Evolutionary conservation across 2,329 filamentous ascomycete genomes (phyloP), one percentile per base, ranked within the genome.

Genomic region (Phyllosticta citrichinensis): DNA sequence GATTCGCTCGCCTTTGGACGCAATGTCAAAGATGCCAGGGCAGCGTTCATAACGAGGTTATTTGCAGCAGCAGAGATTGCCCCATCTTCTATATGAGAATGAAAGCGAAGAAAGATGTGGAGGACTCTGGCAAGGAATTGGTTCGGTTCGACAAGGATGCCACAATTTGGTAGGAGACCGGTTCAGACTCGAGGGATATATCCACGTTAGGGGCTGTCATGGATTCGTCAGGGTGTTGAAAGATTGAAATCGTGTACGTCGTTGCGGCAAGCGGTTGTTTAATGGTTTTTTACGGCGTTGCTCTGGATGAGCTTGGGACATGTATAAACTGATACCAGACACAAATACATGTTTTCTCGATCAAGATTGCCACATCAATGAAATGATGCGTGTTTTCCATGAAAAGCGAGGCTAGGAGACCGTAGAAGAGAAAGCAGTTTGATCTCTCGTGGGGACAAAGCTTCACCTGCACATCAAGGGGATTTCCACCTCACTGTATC

Each of bases 81-180:
- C 94, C 94, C 0, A 99, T 99, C 70, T 99, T 99, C 75, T 99
- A 99, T 75, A 99, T 99, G 94, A 86, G 94, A 4, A 99, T 99
- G 94, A 99, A 99, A 81, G 93, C 93, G 33, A 96, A 97, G 83
- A 99, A 99, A 80, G 94, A 99, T 73, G 86, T 97, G 50, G 93
- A 97, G 74, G 94, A 99, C 77, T 87, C 87, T 1, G 91, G 92
- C 62, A 95, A 91, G 77, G 94, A 99, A 74, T 75, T 99, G 68
- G 83, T 83, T 67, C 81, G 94, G 68, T 99, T 99, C 75, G 94
- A 99, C 76, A 83, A 86, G 65, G 92, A 96, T 75, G 83, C 85
- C 68, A 87, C 88, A 61, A 83, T 89, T 27, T 86, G 83, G 83
- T 86, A 62, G 25, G 40, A 17, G 40, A 19, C n/a, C n/a, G 14